Conservation (phyloP, 2,329 filamentous ascomycete genomes). For the Epichloe glyceriae region DNA sequence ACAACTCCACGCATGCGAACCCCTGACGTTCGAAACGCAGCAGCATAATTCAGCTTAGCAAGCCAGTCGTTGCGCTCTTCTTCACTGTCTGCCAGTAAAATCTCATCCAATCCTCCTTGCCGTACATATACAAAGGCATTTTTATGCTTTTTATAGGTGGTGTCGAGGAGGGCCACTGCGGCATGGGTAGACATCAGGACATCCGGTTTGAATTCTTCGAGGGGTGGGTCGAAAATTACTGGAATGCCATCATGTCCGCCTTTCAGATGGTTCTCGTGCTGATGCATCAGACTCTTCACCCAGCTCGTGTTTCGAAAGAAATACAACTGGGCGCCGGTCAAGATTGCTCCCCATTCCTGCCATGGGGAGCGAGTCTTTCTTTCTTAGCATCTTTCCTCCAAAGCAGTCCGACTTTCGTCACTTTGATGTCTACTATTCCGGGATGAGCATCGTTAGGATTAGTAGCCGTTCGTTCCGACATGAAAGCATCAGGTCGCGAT, state of each 20-base stretch:
- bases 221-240: conserved; percentile 78
- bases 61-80: conserved; percentile 94
- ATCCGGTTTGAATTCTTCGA: conserved; percentile 89
- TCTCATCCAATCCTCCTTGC: conserved; percentile 76
- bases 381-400: conserved; percentile 94
- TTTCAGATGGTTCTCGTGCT: conserved; percentile 73
- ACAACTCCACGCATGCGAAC: conserved; percentile 82
- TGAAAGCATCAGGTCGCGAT: conserved; percentile 89
- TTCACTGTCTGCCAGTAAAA: conserved; percentile 81
- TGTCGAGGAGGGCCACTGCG: conserved; percentile 76
- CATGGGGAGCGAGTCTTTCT: conserved; percentile 90
- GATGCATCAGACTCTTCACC: conserved; percentile 82
- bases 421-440: conserved; percentile 91
- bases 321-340: conserved; percentile 94
- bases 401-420: conserved; percentile 86
- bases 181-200: conserved; percentile 86
- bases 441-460: conserved; percentile 81
- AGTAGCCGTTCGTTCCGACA: conserved; percentile 70
- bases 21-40: conserved; percentile 82
- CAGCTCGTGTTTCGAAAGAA: conserved; percentile 89
- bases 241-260: conserved; percentile 62
- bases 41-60: conserved; percentile 89
- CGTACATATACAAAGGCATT: conserved; percentile 86
- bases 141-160: conserved; percentile 87
- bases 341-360: conserved; percentile 96